These are phyloP conservation scores for Coniochaeta sp. DNA, from an alignment of 2,329 filamentous ascomycete species.

Conservation along the genomic window DNA sequence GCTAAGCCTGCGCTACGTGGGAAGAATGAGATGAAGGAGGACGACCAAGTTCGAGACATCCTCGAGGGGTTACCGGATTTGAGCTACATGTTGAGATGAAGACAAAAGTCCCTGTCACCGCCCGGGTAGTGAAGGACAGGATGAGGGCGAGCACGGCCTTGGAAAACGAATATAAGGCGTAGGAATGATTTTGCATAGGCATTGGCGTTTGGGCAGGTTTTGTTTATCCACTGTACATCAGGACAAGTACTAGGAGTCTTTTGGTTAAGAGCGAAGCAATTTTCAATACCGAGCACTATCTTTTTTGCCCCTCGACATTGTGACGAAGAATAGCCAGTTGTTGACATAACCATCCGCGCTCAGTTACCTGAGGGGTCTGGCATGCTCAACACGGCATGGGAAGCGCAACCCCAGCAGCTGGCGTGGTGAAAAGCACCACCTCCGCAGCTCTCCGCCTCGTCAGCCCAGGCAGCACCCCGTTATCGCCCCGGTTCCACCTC, in stretches of 20 bases:
- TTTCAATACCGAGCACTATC: not conserved
- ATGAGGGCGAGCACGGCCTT: too few species aligned
- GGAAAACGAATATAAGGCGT: not conserved
- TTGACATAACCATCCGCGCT: not conserved
- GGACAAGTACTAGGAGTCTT: not conserved
- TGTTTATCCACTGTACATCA: not conserved
- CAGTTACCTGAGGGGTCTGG: not conserved
- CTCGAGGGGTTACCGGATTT: constrained; percentile 22
- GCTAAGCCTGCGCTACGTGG: too few species aligned
- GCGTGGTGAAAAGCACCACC: constrained; percentile 25
- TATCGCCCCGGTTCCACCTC: constrained; percentile 37
- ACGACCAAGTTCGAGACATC: constrained; percentile 13
- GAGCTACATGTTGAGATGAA: constrained; percentile 26
- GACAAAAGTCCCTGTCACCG: too few species aligned
- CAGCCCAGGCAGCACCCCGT: constrained; percentile 31
- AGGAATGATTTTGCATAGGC: not conserved
- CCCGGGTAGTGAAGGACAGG: too few species aligned
- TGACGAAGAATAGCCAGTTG: too few species aligned
- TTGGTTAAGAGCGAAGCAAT: not conserved
- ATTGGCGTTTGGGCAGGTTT: not conserved
- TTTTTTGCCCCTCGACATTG: too few species aligned
- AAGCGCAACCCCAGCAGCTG: not conserved
- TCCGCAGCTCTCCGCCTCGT: constrained; percentile 35
- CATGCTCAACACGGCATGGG: not conserved
- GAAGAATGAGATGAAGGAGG: constrained; percentile 5